phyloP scores from a whole-genome alignment of 2,329 filamentous ascomycete genomes.

The Colletotrichum euphorbiae region DNA sequence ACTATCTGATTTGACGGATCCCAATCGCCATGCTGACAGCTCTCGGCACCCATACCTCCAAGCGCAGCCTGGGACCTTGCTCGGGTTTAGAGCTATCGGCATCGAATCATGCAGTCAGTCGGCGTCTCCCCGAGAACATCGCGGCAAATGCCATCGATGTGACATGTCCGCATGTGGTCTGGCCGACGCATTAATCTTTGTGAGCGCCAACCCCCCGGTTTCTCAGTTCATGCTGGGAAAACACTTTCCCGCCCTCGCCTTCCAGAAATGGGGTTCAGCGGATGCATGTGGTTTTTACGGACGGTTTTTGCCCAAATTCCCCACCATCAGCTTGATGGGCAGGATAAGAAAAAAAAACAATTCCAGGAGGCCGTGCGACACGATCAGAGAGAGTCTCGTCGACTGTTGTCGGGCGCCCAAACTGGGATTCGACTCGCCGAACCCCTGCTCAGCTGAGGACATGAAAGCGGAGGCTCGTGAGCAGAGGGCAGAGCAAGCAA shows the following conservation, averaged over 20 bases:
- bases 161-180: slow-evolving; percentile 61
- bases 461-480: slow-evolving; percentile 42
- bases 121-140: slow-evolving; percentile 55
- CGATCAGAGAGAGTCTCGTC: slow-evolving; percentile 76
- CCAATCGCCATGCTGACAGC: slow-evolving; percentile 52
- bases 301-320: slow-evolving; percentile 91
- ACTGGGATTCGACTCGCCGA: slow-evolving; percentile 45
- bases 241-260: slow-evolving; percentile 58
- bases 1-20: slow-evolving; percentile 50
- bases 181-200: slow-evolving; percentile 69
- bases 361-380: slow-evolving; percentile 87
- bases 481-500: slow-evolving; percentile 9
- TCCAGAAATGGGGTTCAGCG: slow-evolving; percentile 52
- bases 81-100: slow-evolving; percentile 26
- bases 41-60: slow-evolving; percentile 56
- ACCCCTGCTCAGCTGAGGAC: slow-evolving; percentile 43
- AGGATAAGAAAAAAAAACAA: slow-evolving; percentile 98
- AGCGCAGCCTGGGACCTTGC: slow-evolving; percentile 41
- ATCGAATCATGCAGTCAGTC: slow-evolving; percentile 44
- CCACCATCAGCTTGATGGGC: slow-evolving; percentile 63
- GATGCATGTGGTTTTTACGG: slow-evolving; percentile 85
- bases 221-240: slow-evolving; percentile 43
- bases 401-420: slow-evolving; percentile 42
- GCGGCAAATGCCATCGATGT: slow-evolving; percentile 55
- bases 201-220: slow-evolving; percentile 62